These are phyloP conservation scores for Fonsecaea nubica DNA, from an alignment of 2,329 filamentous ascomycete genomes.

Conservation along the genomic window DNA sequence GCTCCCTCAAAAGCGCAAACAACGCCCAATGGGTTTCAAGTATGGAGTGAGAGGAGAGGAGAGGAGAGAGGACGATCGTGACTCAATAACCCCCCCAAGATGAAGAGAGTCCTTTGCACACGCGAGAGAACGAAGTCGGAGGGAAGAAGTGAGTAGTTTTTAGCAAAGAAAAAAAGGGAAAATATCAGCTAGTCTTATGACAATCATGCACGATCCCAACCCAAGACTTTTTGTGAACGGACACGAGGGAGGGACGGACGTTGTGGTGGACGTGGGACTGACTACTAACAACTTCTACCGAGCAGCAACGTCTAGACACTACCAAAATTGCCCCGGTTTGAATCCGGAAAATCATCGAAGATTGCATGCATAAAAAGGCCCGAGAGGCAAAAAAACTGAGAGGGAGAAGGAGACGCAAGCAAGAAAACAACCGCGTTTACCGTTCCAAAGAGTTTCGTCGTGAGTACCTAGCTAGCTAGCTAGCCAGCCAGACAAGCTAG, in stretches of 20 bases:
- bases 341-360: constrained; percentile 28
- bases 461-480: not conserved
- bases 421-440: no score
- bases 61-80: not conserved
- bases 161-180: not conserved
- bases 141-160: constrained; percentile 26
- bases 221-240: no score
- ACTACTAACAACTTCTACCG: no score
- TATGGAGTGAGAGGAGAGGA: constrained; percentile 24
- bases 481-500: no score
- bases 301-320: no score
- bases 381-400: not conserved
- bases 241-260: no score
- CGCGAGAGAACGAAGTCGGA: not conserved
- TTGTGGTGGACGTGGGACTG: no score
- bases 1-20: no score
- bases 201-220: not conserved
- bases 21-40: constrained; percentile 10
- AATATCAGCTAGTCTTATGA: constrained; percentile 24
- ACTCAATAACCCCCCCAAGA: constrained; percentile 4
- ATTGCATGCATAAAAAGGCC: constrained; percentile 3
- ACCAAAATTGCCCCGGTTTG: constrained; percentile 15
- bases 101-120: not conserved
- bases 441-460: constrained; percentile 5
- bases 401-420: not conserved